Evolutionary conservation across 192 early-diverging fungal genomes (phyloP).

Genomic region (Podila epicladia): DNA sequence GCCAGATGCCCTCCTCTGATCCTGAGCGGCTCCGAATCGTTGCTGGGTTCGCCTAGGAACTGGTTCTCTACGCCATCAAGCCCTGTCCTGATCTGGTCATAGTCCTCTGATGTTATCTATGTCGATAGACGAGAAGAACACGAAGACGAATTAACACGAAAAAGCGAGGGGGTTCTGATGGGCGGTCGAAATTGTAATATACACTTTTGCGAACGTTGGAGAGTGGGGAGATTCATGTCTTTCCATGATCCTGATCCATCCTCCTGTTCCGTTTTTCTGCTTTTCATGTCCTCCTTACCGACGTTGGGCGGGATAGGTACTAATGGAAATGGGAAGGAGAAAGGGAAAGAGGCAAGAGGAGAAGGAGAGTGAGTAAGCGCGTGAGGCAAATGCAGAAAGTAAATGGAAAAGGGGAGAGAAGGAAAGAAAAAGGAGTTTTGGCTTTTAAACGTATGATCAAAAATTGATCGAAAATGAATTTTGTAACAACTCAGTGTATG

Average conservation of each 20-base stretch:
- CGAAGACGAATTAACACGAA: not conserved
- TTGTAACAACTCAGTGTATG: no score
- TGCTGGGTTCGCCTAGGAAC: conserved; percentile 44
- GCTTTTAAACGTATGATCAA: no score
- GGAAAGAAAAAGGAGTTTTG: no score
- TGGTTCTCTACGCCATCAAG: conserved; percentile 47
- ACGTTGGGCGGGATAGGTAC: conserved; percentile 38
- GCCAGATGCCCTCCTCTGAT: conserved; percentile 34
- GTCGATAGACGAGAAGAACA: not conserved
- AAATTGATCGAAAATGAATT: no score
- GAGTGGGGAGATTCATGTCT: not conserved
- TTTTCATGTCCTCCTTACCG: conserved; percentile 16
- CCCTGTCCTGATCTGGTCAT: conserved; percentile 49
- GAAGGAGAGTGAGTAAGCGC: no score
- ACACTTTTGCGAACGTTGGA: not conserved
- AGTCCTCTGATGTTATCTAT: conserved; percentile 52
- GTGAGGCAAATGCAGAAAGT: no score
- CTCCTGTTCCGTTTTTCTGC: not conserved
- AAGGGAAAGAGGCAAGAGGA: not conserved
- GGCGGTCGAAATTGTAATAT: not conserved
- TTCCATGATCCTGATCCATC: not conserved
- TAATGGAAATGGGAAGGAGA: not conserved
- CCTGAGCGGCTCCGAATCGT: not conserved
- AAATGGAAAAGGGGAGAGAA: no score
- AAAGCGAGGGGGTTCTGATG: not conserved